Percentiles rank a stretch among this genome's conserved stretches.
These are phyloP conservation scores for Thermothelomyces thermophilus DNA, from an alignment of 2,329 filamentous ascomycete genomes.

Conservation along the genomic window DNA sequence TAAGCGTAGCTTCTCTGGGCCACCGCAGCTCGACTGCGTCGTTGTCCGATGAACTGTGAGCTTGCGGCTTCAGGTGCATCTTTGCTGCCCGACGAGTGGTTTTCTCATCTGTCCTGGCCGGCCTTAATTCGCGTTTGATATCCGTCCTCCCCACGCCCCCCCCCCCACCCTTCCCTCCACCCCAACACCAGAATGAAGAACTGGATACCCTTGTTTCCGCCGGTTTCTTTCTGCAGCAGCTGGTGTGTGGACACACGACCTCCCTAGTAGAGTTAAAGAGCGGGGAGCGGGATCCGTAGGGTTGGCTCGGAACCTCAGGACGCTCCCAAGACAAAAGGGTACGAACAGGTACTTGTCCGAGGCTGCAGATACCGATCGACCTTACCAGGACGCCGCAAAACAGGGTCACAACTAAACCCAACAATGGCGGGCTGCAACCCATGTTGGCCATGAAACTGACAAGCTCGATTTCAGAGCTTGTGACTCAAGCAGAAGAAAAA, in stretches of 20 bases:
- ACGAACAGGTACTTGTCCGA: constrained; percentile 15
- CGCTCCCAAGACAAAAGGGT: constrained; percentile 11
- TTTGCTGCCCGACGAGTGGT: constrained; percentile 20
- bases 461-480: background rate
- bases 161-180: too few species aligned
- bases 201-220: constrained; percentile 15
- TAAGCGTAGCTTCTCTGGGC: constrained; percentile 1
- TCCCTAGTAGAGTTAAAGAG: constrained; percentile 10
- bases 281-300: background rate
- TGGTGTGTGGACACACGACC: constrained; percentile 11
- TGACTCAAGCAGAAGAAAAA: constrained; percentile 1
- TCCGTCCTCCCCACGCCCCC: background rate
- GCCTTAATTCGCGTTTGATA: constrained; percentile 14
- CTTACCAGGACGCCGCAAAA: constrained; percentile 1
- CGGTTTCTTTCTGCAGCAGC: constrained; percentile 11
- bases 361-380: constrained; percentile 16
- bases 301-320: background rate
- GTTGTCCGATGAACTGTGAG: constrained; percentile 9
- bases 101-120: background rate
- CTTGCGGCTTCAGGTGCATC: constrained; percentile 8
- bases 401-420: background rate
- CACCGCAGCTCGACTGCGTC: constrained; percentile 4
- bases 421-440: background rate
- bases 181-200: background rate
- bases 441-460: background rate